Evolutionary conservation across 306 rosid species (phyloP).

Genomic region (Lathyrus sativus): DNA sequence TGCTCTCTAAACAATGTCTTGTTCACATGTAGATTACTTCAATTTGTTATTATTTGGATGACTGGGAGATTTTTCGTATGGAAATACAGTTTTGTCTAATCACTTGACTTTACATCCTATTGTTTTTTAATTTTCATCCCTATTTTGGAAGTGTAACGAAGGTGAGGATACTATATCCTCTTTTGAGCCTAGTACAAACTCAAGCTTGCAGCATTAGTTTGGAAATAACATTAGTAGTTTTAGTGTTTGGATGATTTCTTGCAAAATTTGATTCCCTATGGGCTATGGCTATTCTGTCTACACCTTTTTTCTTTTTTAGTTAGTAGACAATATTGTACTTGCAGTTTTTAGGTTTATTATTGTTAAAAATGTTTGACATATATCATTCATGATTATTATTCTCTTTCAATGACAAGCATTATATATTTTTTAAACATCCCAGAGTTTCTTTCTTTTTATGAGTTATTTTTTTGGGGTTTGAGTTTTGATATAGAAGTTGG

Average conservation of each 20-base stretch:
- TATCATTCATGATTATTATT: slow-evolving; percentile 24
- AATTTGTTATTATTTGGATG: slow-evolving; percentile 23
- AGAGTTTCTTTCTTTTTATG: slow-evolving; percentile 2
- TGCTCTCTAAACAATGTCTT: slow-evolving; percentile 5
- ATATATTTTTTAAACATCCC: slow-evolving; percentile 11
- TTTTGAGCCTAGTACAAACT: slow-evolving; percentile 10
- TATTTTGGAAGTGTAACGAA: slow-evolving; percentile 1
- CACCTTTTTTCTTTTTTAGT: not conserved
- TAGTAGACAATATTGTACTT: not conserved
- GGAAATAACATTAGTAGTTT: not conserved
- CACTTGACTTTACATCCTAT: slow-evolving; percentile 12
- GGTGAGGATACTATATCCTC: slow-evolving; percentile 5
- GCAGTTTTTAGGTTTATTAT: not conserved
- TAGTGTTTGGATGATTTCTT: slow-evolving; percentile 16
- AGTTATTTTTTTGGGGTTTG: not conserved
- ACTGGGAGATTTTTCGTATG: slow-evolving; percentile 11
- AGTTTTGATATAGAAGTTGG: not conserved
- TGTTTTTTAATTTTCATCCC: slow-evolving; percentile 11
- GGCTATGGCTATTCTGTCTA: slow-evolving; percentile 10
- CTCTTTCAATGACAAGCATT: slow-evolving; percentile 10
- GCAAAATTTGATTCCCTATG: slow-evolving; percentile 1
- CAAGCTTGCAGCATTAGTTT: slow-evolving; percentile 20
- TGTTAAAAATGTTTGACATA: not conserved
- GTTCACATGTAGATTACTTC: slow-evolving; percentile 12
- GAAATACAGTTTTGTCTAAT: slow-evolving; percentile 27